A percentile compares a stretch with the other conserved stretches of the same genome.
These are phyloP conservation scores for Ophiostoma perfectum DNA, from an alignment of 2,329 filamentous ascomycete species.

Conservation along the genomic window DNA sequence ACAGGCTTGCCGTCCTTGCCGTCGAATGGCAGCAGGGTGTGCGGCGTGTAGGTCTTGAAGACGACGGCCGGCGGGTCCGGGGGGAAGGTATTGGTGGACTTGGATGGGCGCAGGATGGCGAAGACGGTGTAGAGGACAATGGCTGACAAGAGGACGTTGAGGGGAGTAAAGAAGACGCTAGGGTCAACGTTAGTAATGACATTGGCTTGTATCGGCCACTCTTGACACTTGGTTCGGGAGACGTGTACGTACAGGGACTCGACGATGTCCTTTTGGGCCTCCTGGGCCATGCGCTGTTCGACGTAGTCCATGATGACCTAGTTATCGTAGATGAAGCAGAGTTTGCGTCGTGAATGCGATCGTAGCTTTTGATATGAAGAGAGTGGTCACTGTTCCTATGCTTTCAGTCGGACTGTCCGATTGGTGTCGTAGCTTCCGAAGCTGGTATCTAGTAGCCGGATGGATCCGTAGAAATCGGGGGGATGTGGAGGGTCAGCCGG, in stretches of 20 bases:
- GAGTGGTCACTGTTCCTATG: neutral
- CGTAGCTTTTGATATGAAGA: neutral
- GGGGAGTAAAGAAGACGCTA: constrained; percentile 51
- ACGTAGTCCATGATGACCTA: constrained; percentile 48
- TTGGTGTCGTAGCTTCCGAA: constrained; percentile 3
- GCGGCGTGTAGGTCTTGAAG: constrained; percentile 67
- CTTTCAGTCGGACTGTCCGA: neutral
- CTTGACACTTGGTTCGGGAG: neutral
- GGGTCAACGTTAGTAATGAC: neutral
- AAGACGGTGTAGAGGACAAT: constrained; percentile 56
- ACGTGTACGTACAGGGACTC: constrained; percentile 19
- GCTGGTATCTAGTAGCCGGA: neutral
- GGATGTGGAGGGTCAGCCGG: neutral
- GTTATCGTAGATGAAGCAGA: neutral
- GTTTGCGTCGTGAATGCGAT: neutral
- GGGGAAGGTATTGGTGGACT: constrained; percentile 42
- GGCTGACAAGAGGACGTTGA: constrained; percentile 56
- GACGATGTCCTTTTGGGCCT: constrained; percentile 40
- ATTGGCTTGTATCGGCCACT: neutral
- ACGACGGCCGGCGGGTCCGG: constrained; percentile 53
- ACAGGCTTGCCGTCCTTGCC: constrained; percentile 69
- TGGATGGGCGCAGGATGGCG: constrained; percentile 47
- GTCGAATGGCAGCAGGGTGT: constrained; percentile 78
- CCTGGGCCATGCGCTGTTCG: constrained; percentile 50
- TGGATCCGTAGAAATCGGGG: neutral